Evolutionary conservation across 2,329 filamentous ascomycete genomes (phyloP).

Genomic region (Ophiosphaerella narmari): DNA sequence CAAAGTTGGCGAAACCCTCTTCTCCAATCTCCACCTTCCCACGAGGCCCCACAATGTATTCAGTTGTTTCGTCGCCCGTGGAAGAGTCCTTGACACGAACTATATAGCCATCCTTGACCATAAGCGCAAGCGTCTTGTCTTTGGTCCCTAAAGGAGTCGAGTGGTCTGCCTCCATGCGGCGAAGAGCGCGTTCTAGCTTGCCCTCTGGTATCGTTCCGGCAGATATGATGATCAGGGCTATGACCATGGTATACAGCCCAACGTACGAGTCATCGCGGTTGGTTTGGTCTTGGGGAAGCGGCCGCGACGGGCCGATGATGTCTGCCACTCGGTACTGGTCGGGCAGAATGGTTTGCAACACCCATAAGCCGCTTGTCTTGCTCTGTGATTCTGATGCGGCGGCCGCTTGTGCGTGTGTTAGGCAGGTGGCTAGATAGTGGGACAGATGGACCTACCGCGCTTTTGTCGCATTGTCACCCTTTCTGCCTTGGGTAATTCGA

Average conservation of each 20-base stretch:
- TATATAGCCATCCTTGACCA: slow-evolving; percentile 84
- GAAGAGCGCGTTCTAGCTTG: slow-evolving; percentile 76
- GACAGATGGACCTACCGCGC: slow-evolving; percentile 61
- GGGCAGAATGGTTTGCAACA: slow-evolving; percentile 76
- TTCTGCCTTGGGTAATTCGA: slow-evolving; percentile 79
- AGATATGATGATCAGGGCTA: slow-evolving; percentile 74
- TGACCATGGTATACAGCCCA: slow-evolving; percentile 78
- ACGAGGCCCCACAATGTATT: slow-evolving; percentile 83
- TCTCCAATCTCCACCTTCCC: slow-evolving; percentile 83
- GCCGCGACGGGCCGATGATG: slow-evolving; percentile 71
- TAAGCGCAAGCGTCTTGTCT: slow-evolving; percentile 72
- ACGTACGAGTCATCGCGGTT: slow-evolving; percentile 78
- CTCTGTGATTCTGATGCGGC: slow-evolving; percentile 58
- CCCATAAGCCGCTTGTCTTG: slow-evolving; percentile 69
- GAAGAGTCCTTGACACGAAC: slow-evolving; percentile 70
- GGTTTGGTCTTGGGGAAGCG: slow-evolving; percentile 56
- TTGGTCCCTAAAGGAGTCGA: slow-evolving; percentile 76
- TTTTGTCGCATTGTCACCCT: slow-evolving; percentile 81
- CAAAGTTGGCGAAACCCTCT: slow-evolving; percentile 73
- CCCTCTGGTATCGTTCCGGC: slow-evolving; percentile 75
- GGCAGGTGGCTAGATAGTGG: background rate
- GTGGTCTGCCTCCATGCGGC: slow-evolving; percentile 73
- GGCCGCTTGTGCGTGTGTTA: slow-evolving; percentile 49
- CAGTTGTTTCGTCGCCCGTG: slow-evolving; percentile 75
- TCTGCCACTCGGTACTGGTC: slow-evolving; percentile 64